Conservation (phyloP, 2,329 filamentous ascomycete species). For the Colletotrichum sp. region DNA sequence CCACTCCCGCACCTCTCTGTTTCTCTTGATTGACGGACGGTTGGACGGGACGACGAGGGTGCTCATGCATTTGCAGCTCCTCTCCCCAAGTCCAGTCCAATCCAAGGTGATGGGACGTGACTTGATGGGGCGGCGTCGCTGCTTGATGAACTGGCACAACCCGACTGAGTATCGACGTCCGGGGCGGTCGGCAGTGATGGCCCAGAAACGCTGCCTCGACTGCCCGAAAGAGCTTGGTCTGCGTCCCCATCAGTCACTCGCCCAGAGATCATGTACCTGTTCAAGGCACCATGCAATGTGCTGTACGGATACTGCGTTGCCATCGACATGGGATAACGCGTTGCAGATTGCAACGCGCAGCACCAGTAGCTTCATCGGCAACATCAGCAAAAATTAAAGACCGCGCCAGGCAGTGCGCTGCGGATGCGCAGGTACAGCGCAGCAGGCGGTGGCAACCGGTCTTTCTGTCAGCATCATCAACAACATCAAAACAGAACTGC, state of each 20-base stretch:
- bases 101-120: slow-evolving; percentile 10
- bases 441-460: not conserved
- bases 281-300: not conserved
- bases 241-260: slow-evolving; percentile 4
- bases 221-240: slow-evolving; percentile 9
- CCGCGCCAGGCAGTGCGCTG: not conserved
- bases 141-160: slow-evolving; percentile 21
- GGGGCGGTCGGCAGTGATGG: slow-evolving; percentile 13
- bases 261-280: not conserved
- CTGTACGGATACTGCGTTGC: not conserved
- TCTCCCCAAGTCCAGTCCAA: slow-evolving; percentile 4
- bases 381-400: not conserved
- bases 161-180: slow-evolving; percentile 14
- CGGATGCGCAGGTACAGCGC: not conserved
- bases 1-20: not conserved
- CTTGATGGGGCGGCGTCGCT: slow-evolving; percentile 17
- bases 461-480: not conserved
- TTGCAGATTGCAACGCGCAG: slow-evolving; percentile 9
- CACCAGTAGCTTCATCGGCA: not conserved
- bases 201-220: not conserved
- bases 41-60: slow-evolving; percentile 9
- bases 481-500: not conserved
- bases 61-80: slow-evolving; percentile 2
- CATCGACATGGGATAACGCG: slow-evolving; percentile 4
- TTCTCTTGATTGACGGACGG: slow-evolving; percentile 12